These are phyloP conservation scores for Sporothrix curviconia DNA, from an alignment of 2,329 filamentous ascomycete species.

Conservation along the genomic window DNA sequence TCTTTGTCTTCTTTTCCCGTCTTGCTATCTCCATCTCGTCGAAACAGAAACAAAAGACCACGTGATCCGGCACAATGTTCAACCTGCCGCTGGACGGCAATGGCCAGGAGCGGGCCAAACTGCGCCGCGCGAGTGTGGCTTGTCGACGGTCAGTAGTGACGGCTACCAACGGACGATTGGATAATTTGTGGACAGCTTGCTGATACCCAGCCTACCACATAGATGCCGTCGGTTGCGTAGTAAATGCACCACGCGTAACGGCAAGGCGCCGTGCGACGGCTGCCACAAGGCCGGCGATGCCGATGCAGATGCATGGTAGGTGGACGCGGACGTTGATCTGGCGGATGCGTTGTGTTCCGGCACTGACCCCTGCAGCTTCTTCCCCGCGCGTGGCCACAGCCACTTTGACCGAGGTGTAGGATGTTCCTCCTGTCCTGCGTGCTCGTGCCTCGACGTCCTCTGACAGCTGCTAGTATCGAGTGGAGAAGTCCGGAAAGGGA, in stretches of 20 bases:
- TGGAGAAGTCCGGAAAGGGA: background rate
- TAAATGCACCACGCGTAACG: conserved; percentile 9
- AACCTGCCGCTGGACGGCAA: background rate
- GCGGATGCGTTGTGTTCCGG: background rate
- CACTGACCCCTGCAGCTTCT: background rate
- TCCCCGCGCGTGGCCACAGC: conserved; percentile 10
- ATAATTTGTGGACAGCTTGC: too few relatives aligned
- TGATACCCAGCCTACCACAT: background rate
- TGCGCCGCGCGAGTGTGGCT: conserved; percentile 9
- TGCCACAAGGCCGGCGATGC: conserved; percentile 6
- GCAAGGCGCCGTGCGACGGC: conserved; percentile 10
- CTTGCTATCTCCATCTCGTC: too few relatives aligned
- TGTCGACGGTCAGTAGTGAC: conserved; percentile 5
- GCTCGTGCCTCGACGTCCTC: background rate
- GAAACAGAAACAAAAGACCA: too few relatives aligned
- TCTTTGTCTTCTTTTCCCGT: too few relatives aligned
- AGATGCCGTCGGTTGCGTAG: conserved; percentile 14
- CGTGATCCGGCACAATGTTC: too few relatives aligned
- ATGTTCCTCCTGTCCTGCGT: background rate
- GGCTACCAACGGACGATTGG: too few relatives aligned
- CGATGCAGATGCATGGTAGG: background rate
- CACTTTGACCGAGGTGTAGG: conserved; percentile 12
- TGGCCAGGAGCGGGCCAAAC: background rate
- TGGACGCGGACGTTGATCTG: too few relatives aligned
- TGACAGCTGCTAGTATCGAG: background rate